Evolutionary conservation across 139 green algal species (phyloP).

Genomic region (Diplosphaera chodatii): DNA sequence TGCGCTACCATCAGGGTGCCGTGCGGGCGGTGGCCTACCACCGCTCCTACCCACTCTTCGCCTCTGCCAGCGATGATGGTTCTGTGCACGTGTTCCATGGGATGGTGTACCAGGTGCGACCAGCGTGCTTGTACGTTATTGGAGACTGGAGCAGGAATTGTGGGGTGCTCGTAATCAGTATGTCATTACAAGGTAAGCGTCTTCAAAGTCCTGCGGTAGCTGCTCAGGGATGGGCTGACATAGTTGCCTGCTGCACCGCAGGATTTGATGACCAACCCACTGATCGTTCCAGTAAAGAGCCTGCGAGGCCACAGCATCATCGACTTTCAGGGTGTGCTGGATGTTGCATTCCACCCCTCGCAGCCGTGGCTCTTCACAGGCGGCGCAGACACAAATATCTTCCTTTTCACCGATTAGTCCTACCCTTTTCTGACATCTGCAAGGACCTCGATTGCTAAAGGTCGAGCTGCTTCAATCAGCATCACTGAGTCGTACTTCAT

Average conservation of each 20-base stretch:
- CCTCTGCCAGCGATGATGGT: conserved; percentile 74
- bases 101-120: conserved; percentile 75
- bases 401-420: conserved; percentile 51
- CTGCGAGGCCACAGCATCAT: conserved; percentile 31
- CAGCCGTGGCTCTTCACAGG: conserved; percentile 97
- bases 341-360: conserved; percentile 85
- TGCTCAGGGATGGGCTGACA: too few relatives aligned
- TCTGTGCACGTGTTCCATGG: conserved; percentile 89
- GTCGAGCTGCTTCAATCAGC: too few relatives aligned
- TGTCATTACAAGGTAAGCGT: too few relatives aligned
- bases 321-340: conserved; percentile 62
- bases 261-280: conserved; percentile 91
- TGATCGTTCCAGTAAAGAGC: conserved; percentile 84
- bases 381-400: conserved; percentile 70
- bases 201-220: too few relatives aligned
- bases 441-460: too few relatives aligned
- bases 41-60: conserved; percentile 84
- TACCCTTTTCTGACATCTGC: background rate
- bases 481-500: too few relatives aligned
- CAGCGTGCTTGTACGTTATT: too few relatives aligned
- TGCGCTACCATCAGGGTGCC: conserved; percentile 71
- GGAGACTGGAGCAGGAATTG: too few relatives aligned
- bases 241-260: conserved; percentile 1
- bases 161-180: too few relatives aligned
- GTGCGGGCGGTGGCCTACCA: conserved; percentile 82